phyloP scores from a whole-genome alignment of 2,329 filamentous ascomycete species.

The Fusarium heterosporum region DNA sequence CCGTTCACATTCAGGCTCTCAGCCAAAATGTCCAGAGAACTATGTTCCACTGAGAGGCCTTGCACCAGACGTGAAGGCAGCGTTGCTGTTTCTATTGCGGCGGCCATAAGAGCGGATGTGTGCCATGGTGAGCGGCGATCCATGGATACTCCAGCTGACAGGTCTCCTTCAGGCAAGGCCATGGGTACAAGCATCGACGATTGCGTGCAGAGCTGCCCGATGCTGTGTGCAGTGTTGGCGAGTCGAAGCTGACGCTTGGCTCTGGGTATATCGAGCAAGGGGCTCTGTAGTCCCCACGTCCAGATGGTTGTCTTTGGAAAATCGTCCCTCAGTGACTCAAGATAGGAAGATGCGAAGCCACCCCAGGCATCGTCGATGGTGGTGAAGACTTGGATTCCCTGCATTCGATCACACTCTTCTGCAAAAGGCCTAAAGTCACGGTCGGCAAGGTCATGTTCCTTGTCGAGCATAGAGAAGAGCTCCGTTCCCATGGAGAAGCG shows the following conservation, averaged over 20 bases:
- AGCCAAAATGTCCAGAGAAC: constrained; percentile 71
- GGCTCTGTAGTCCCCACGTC: constrained; percentile 85
- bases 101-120: constrained; percentile 78
- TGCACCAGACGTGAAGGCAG: constrained; percentile 77
- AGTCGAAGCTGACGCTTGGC: constrained; percentile 68
- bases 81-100: constrained; percentile 82
- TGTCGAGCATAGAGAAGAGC: constrained; percentile 78
- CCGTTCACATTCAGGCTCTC: constrained; percentile 78
- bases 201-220: constrained; percentile 75
- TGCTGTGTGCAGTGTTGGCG: constrained; percentile 78
- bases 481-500: constrained; percentile 87
- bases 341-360: constrained; percentile 78
- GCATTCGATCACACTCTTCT: constrained; percentile 93
- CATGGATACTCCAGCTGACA: constrained; percentile 70
- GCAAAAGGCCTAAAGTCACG: constrained; percentile 89
- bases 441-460: constrained; percentile 87
- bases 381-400: constrained; percentile 83
- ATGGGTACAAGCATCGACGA: constrained; percentile 85
- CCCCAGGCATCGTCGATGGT: constrained; percentile 84
- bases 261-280: constrained; percentile 62
- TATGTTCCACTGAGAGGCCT: constrained; percentile 53
- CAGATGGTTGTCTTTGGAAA: constrained; percentile 89
- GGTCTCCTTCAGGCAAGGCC: constrained; percentile 66
- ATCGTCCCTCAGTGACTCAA: constrained; percentile 86
- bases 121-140: constrained; percentile 80